phyloP scores from a whole-genome alignment of 441 rosid genomes.

The Euphorbia celastroides region DNA sequence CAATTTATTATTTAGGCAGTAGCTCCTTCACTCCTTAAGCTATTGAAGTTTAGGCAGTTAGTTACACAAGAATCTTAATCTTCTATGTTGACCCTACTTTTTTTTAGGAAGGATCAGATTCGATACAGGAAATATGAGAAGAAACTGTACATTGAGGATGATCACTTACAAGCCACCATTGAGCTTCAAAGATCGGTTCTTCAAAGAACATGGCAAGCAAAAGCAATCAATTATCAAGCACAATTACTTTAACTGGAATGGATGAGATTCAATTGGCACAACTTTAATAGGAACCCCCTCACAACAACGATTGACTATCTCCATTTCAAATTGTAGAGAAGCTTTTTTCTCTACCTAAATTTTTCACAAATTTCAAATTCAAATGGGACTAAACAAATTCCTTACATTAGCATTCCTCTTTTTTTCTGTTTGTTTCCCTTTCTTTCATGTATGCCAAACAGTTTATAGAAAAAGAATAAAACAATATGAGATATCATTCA shows the following conservation, averaged over 20 bases:
- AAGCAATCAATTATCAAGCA: neutral
- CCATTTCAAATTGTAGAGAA: neutral
- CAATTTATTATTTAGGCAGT: neutral
- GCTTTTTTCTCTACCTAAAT: neutral
- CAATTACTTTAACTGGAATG: neutral
- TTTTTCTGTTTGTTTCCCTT: neutral
- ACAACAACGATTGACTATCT: neutral
- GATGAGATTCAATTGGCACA: neutral
- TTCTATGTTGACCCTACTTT: neutral
- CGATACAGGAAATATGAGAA: neutral
- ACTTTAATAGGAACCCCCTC: neutral
- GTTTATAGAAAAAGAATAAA: too few species aligned
- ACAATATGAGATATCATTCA: neutral
- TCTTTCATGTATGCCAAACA: too few species aligned
- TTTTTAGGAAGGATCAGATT: neutral
- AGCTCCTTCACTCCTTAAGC: neutral
- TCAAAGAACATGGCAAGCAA: neutral
- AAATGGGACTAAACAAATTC: neutral
- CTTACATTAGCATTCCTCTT: neutral
- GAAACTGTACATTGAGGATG: neutral
- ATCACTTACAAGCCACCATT: neutral
- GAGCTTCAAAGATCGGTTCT: neutral
- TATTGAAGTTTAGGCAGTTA: neutral
- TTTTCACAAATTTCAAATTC: neutral
- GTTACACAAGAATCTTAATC: neutral